A percentile compares a stretch with the other conserved stretches of the same genome.
Conservation (phyloP, 257 asterid genomes). For the Solanum tacnaense region DNA sequence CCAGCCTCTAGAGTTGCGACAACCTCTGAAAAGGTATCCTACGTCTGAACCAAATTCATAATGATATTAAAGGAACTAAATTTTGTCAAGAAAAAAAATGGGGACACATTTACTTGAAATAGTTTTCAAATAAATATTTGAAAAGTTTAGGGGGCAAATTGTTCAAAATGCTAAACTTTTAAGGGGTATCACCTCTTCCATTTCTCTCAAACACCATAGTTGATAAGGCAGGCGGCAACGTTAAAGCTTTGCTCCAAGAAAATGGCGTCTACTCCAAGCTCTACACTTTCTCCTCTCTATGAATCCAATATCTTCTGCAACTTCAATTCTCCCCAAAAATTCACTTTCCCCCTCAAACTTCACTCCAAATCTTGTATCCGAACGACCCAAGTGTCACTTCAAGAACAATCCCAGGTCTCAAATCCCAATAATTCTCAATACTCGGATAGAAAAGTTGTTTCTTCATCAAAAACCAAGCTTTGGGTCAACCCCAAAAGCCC, state of each 20-base stretch:
- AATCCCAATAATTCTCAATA: conserved; percentile 10
- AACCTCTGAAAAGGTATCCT: background rate
- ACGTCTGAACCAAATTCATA: too few relatives aligned
- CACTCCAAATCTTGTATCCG: conserved; percentile 14
- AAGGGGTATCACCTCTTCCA: background rate
- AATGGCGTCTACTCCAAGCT: conserved; percentile 43
- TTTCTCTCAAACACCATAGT: background rate
- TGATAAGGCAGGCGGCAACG: background rate
- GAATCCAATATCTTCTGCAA: conserved; percentile 37
- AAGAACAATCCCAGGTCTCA: conserved; percentile 13
- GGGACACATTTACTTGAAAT: background rate
- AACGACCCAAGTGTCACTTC: conserved; percentile 24
- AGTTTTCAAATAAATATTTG: background rate
- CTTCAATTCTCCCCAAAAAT: conserved; percentile 15
- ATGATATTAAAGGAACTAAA: background rate
- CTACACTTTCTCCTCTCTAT: conserved; percentile 25
- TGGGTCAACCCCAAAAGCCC: conserved; percentile 89
- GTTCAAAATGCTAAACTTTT: background rate
- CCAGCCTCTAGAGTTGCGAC: background rate
- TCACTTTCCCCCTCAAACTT: conserved; percentile 18
- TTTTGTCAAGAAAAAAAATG: background rate
- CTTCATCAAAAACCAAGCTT: conserved; percentile 28
- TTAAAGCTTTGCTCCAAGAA: background rate
- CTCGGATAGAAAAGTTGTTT: conserved; percentile 3
- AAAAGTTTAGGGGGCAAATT: background rate